phyloP scores from a whole-genome alignment of 805 yeast genomes.

The Starmera quercuum region DNA sequence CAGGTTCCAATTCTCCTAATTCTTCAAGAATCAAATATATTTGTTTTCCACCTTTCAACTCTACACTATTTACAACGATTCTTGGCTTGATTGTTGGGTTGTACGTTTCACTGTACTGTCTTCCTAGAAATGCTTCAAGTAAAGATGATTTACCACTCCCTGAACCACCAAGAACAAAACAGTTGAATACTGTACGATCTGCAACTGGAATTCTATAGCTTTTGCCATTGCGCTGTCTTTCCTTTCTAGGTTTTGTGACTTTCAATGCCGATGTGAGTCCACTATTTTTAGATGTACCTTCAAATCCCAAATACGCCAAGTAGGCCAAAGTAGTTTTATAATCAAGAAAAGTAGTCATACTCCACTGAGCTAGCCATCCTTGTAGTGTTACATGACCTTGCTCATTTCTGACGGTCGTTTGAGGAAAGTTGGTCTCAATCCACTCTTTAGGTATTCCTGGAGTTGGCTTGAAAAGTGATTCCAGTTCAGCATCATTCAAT shows the following conservation, averaged over 20 bases:
- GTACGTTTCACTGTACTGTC: constrained; percentile 61
- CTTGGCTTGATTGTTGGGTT: constrained; percentile 79
- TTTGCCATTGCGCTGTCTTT: constrained; percentile 58
- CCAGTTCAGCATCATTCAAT: constrained; percentile 63
- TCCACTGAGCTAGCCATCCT: constrained; percentile 99
- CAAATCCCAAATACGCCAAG: constrained; percentile 85
- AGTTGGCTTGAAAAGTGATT: constrained; percentile 71
- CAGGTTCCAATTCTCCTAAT: constrained; percentile 78
- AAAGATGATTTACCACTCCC: constrained; percentile 84
- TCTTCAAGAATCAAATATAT: constrained; percentile 89
- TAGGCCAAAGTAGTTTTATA: constrained; percentile 80
- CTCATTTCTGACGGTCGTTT: constrained; percentile 82
- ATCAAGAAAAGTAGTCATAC: constrained; percentile 87
- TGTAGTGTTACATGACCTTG: constrained; percentile 86
- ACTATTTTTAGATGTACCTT: constrained; percentile 26
- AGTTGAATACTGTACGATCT: constrained; percentile 89
- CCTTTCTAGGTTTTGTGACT: constrained; percentile 74
- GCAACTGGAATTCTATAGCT: constrained; percentile 58
- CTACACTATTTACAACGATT: constrained; percentile 87
- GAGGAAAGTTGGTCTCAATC: constrained; percentile 81
- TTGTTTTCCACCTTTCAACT: constrained; percentile 90
- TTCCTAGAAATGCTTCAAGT: constrained; percentile 71
- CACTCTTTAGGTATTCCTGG: constrained; percentile 90
- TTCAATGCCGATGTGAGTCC: constrained; percentile 47
- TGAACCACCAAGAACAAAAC: constrained; percentile 80